Evolutionary conservation across 1,284 basidiomycete species (phyloP).

Genomic region (Ceratorhiza oryzae-sativae): DNA sequence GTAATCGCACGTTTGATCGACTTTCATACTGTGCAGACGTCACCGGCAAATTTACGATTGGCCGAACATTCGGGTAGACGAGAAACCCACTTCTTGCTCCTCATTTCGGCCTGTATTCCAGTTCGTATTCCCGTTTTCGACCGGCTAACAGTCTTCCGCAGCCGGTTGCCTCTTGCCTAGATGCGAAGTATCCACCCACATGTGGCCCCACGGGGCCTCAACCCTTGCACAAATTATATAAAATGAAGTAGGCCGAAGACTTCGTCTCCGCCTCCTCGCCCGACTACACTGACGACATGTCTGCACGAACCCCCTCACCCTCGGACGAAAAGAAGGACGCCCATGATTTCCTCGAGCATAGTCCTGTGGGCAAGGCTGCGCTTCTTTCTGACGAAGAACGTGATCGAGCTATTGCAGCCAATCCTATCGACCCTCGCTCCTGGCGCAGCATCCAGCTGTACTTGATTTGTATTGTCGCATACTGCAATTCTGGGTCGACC

Average conservation of each 20-base stretch:
- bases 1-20: background rate
- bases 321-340: constrained; percentile 24
- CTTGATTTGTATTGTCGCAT: constrained; percentile 44
- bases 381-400: constrained; percentile 20
- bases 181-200: background rate
- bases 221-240: background rate
- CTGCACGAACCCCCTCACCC: background rate
- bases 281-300: constrained; percentile 1
- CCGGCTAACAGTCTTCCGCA: constrained; percentile 2
- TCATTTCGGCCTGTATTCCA: background rate
- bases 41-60: constrained; percentile 12
- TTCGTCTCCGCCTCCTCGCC: background rate
- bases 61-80: background rate
- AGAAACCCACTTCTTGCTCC: too few relatives aligned
- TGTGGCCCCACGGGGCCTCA: constrained; percentile 13
- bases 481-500: constrained; percentile 45
- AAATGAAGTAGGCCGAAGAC: background rate
- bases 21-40: background rate
- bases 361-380: background rate
- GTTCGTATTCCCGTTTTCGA: constrained; percentile 13
- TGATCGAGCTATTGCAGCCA: constrained; percentile 44
- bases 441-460: constrained; percentile 43
- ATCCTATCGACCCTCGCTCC: constrained; percentile 41
- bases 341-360: constrained; percentile 31
- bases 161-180: constrained; percentile 1